Percentiles rank a stretch among this genome's conserved stretches.
phyloP scores from a whole-genome alignment of 2,329 filamentous ascomycete genomes.

The Paraphaeosphaeria minitans region DNA sequence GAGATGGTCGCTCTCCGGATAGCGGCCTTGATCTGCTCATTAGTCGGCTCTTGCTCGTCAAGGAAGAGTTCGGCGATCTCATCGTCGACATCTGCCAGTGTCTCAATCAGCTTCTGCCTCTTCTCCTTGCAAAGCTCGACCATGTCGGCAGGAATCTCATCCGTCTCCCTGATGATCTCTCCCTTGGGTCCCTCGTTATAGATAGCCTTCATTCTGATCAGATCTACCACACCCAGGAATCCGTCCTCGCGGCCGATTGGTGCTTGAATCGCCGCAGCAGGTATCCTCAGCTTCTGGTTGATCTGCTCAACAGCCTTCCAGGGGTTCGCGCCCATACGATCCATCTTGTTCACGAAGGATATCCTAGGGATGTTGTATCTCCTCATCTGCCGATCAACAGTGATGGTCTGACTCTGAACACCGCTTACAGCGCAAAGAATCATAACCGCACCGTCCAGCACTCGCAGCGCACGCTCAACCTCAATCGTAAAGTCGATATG shows the following conservation, averaged over 20 bases:
- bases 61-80: conserved; percentile 96
- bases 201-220: conserved; percentile 89
- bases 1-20: conserved; percentile 89
- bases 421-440: conserved; percentile 97
- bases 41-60: conserved; percentile 80
- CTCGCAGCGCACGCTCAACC: conserved; percentile 91
- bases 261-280: conserved; percentile 90
- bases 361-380: conserved; percentile 95
- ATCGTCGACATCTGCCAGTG: conserved; percentile 94
- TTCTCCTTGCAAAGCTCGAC: conserved; percentile 79
- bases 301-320: conserved; percentile 98
- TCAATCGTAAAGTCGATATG: conserved; percentile 99
- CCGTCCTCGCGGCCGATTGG: conserved; percentile 92
- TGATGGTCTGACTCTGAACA: conserved; percentile 97
- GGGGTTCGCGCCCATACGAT: conserved; percentile 96
- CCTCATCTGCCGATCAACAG: conserved; percentile 97
- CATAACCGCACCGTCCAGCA: conserved; percentile 97
- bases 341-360: conserved; percentile 99
- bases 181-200: conserved; percentile 87
- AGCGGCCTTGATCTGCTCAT: conserved; percentile 85
- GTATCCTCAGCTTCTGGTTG: conserved; percentile 91
- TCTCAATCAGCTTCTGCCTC: conserved; percentile 86
- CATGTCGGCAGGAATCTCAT: conserved; percentile 83
- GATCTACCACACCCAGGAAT: conserved; percentile 89
- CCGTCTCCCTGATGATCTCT: conserved; percentile 74